A percentile compares a stretch with the other conserved stretches of the same genome.
Evolutionary conservation across 495 filamentous ascomycete genomes (phyloP).

Genomic region (Tetracladium setigerum): DNA sequence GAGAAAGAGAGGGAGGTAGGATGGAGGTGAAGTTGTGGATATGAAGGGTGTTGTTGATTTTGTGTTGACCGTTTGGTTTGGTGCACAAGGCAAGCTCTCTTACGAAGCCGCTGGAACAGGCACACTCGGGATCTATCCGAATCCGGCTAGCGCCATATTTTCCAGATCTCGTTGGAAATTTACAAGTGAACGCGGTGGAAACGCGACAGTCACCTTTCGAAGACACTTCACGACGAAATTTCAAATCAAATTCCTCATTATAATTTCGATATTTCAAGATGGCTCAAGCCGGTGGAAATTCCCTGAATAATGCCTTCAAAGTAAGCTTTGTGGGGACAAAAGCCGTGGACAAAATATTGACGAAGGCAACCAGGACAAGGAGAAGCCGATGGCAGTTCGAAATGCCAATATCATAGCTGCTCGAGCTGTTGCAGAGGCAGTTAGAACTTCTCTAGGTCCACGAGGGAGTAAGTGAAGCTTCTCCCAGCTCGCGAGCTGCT

Average conservation of each 20-base stretch:
- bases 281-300: slow-evolving; percentile 48
- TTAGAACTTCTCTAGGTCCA: slow-evolving; percentile 63
- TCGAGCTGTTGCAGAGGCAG: slow-evolving; percentile 94
- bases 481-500: background rate
- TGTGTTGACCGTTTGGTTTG: background rate
- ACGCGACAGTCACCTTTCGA: background rate
- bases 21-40: background rate
- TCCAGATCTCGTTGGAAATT: background rate
- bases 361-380: slow-evolving; percentile 70
- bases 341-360: slow-evolving; percentile 35
- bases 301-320: slow-evolving; percentile 72
- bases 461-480: slow-evolving; percentile 26
- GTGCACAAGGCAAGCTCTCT: slow-evolving; percentile 4
- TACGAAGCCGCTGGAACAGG: background rate
- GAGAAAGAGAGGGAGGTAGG: background rate
- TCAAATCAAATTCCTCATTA: background rate
- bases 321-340: slow-evolving; percentile 36
- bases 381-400: slow-evolving; percentile 95
- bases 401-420: slow-evolving; percentile 94
- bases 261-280: slow-evolving; percentile 38
- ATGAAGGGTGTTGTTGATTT: background rate
- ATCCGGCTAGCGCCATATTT: background rate
- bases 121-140: too few species aligned
- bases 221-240: slow-evolving; percentile 2
- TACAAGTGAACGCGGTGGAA: too few species aligned